Evolutionary conservation across 2,329 filamentous ascomycete genomes (phyloP).

Genomic region (Penicillium sclerotigenum): DNA sequence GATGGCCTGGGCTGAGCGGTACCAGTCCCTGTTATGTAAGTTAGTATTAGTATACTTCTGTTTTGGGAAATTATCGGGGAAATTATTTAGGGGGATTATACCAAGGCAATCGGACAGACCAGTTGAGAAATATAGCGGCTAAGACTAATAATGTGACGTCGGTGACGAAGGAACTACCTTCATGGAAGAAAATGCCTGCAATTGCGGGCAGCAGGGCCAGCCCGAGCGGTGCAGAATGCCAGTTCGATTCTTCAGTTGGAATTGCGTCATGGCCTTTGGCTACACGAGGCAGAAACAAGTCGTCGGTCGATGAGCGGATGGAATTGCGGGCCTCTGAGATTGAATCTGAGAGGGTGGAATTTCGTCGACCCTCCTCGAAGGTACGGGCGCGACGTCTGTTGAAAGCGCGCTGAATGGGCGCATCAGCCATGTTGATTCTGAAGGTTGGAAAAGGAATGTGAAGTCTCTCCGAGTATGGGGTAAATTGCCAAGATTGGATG

Average conservation of each 20-base stretch:
- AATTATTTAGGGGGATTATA: conserved; percentile 42
- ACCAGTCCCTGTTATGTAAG: conserved; percentile 60
- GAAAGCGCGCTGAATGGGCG: background rate
- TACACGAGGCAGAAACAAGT: conserved; percentile 61
- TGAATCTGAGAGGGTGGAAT: conserved; percentile 76
- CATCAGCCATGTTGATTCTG: conserved; percentile 12
- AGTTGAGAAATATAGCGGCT: conserved; percentile 83
- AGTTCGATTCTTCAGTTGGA: conserved; percentile 57
- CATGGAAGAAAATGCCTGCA: conserved; percentile 78
- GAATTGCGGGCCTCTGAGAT: conserved; percentile 64
- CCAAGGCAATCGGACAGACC: conserved; percentile 89
- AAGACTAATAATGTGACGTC: conserved; percentile 78
- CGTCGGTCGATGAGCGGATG: conserved; percentile 65
- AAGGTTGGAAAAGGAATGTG: background rate
- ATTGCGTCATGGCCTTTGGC: conserved; percentile 31
- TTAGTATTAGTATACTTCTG: conserved; percentile 3
- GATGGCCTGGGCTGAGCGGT: conserved; percentile 65
- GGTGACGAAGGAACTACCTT: conserved; percentile 78
- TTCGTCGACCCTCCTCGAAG: conserved; percentile 54
- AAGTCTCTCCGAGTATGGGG: background rate
- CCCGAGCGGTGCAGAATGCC: conserved; percentile 76
- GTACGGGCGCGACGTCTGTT: conserved; percentile 22
- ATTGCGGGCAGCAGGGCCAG: conserved; percentile 82
- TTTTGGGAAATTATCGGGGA: background rate
- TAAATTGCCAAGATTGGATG: conserved; percentile 1